Conservation (phyloP, 495 filamentous ascomycete species). For the Neurospora sp. region DNA sequence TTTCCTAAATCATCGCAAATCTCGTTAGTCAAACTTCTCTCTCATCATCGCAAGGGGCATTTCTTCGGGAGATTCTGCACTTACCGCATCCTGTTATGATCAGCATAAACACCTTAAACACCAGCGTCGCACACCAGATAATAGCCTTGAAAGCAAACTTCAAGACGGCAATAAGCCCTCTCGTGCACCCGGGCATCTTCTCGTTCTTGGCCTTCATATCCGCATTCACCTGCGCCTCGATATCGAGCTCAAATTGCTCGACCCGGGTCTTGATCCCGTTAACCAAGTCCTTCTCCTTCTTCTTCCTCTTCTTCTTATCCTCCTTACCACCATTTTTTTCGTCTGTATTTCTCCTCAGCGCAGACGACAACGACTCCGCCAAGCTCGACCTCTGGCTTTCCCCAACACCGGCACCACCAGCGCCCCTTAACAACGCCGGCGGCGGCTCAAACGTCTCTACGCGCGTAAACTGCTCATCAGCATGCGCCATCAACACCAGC, state of each 20-base stretch:
- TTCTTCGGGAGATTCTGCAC: constrained; percentile 30
- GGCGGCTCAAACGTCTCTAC: constrained; percentile 46
- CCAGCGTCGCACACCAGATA: constrained; percentile 36
- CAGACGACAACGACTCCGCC: not conserved
- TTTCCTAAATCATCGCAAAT: not conserved
- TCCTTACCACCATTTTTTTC: constrained; percentile 8
- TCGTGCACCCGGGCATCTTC: constrained; percentile 28
- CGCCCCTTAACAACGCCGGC: constrained; percentile 22
- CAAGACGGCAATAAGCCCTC: constrained; percentile 30
- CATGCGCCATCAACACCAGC: constrained; percentile 56
- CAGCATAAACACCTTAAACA: constrained; percentile 32
- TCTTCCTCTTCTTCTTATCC: constrained; percentile 10
- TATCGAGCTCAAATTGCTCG: constrained; percentile 46
- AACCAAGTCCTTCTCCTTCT: constrained; percentile 4
- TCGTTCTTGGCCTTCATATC: constrained; percentile 33
- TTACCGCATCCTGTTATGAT: constrained; percentile 27
- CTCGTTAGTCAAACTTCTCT: not conserved
- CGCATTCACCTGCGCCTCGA: constrained; percentile 41
- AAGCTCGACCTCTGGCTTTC: constrained; percentile 21
- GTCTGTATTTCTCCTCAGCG: constrained; percentile 10
- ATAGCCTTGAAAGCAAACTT: constrained; percentile 34
- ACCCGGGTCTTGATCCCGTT: constrained; percentile 22
- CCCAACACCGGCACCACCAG: constrained; percentile 5
- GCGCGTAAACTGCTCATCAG: constrained; percentile 40
- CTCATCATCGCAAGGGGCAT: not conserved